Conservation (phyloP, 1,139 yeast species). For the Kodamaea plutei region DNA sequence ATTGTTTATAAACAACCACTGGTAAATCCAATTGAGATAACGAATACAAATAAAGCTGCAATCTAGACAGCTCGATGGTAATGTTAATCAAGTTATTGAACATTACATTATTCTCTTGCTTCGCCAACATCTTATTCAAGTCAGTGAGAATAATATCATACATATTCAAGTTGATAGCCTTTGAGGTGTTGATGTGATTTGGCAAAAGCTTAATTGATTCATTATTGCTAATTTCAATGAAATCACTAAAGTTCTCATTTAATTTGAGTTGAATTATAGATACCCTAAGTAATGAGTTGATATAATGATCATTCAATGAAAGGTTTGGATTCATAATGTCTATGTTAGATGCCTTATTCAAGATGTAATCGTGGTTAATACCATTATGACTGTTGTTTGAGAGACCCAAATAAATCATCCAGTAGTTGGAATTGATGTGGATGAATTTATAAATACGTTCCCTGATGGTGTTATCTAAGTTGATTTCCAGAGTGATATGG, state of each 20-base stretch:
- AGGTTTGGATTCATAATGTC: conserved; percentile 19
- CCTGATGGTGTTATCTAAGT: conserved; percentile 34
- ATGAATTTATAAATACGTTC: conserved; percentile 45
- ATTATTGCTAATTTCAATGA: conserved; percentile 19
- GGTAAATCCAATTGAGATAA: conserved; percentile 25
- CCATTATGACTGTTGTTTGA: conserved; percentile 39
- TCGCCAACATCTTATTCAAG: conserved; percentile 16
- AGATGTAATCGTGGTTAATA: conserved; percentile 39
- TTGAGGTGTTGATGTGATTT: conserved; percentile 22
- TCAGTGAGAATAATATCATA: conserved; percentile 40
- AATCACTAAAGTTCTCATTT: conserved; percentile 37
- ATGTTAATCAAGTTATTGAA: conserved; percentile 27
- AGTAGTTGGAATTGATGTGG: conserved; percentile 42
- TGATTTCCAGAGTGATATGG: conserved; percentile 29
- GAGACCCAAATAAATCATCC: conserved; percentile 41
- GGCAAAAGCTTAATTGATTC: conserved; percentile 17
- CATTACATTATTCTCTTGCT: conserved; percentile 13
- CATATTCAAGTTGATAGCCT: conserved; percentile 39
- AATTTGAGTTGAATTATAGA: conserved; percentile 41
- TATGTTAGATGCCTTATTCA: conserved; percentile 32
- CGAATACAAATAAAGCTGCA: conserved; percentile 38
- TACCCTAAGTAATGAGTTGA: conserved; percentile 37
- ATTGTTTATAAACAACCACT: conserved; percentile 26
- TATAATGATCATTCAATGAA: conserved; percentile 29
- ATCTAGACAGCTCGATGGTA: conserved; percentile 36